These are phyloP conservation scores for Trichosporon sp. DNA, from an alignment of 1,284 basidiomycete species.

Conservation along the genomic window DNA sequence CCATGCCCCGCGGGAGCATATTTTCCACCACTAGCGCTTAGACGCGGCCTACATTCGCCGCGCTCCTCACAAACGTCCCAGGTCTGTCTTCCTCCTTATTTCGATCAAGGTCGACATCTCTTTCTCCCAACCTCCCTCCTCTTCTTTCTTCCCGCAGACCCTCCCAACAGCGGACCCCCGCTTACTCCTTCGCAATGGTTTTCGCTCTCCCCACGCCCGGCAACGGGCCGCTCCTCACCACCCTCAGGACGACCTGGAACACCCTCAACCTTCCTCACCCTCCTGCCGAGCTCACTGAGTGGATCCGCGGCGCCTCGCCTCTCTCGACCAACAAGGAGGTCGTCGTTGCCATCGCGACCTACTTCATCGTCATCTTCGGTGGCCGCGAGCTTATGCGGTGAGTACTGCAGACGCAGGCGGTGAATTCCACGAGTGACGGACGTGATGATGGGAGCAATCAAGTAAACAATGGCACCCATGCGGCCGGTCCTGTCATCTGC, in stretches of 20 bases:
- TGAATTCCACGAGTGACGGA: not conserved
- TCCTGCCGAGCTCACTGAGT: conserved; percentile 34
- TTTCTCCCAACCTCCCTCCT: not conserved
- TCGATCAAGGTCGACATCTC: not conserved
- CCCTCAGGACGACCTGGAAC: conserved; percentile 34
- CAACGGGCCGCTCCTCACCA: conserved; percentile 39
- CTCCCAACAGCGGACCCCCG: not conserved
- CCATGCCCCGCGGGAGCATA: not conserved
- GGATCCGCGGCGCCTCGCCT: conserved; percentile 57
- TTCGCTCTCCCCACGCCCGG: conserved; percentile 23
- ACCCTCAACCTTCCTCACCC: conserved; percentile 33
- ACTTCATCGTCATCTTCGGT: conserved; percentile 85
- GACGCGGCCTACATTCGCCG: not conserved
- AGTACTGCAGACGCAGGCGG: conserved; percentile 22
- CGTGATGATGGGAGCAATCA: not conserved
- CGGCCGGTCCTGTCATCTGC: not conserved
- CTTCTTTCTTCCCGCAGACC: not conserved
- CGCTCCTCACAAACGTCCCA: not conserved
- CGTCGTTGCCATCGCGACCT: conserved; percentile 63
- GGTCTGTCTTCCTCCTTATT: not conserved
- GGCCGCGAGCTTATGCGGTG: conserved; percentile 77
- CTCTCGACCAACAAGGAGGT: conserved; percentile 75
- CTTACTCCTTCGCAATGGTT: conserved; percentile 4
- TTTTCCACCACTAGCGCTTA: conserved; percentile 2
- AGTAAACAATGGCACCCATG: conserved; percentile 1